Percentiles rank a stretch among this genome's conserved stretches.
Evolutionary conservation across 169 alveolate genomes (phyloP).

Genomic region (Plasmodium relictum): DNA sequence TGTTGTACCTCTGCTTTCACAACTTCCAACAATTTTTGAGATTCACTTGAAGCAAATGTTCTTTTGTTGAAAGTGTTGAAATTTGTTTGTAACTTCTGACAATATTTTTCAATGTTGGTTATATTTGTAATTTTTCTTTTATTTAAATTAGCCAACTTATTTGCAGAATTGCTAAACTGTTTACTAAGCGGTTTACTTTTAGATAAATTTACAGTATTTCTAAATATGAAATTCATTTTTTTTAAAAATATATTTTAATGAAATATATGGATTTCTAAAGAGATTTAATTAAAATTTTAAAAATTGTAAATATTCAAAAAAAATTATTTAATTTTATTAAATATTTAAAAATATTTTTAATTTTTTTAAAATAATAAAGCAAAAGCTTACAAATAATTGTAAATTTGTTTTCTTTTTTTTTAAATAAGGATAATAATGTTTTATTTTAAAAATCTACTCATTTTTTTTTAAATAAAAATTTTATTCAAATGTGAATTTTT

Average conservation of each 20-base stretch:
- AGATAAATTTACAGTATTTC: conserved; percentile 48
- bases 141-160: conserved; percentile 25
- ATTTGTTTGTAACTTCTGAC: conserved; percentile 29
- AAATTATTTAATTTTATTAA: not conserved
- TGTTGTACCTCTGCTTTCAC: conserved; percentile 88
- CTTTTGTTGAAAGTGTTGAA: conserved; percentile 18
- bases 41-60: conserved; percentile 83
- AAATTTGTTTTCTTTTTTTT: conserved; percentile 1
- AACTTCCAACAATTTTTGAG: conserved; percentile 85
- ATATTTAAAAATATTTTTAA: not conserved
- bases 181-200: conserved; percentile 40
- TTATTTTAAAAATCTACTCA: not conserved
- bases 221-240: conserved; percentile 58
- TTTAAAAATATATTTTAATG: not conserved
- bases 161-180: conserved; percentile 26
- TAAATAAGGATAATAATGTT: not conserved
- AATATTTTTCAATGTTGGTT: conserved; percentile 32
- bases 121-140: conserved; percentile 44
- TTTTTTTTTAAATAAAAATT: conserved; percentile 11
- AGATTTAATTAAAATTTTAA: not conserved
- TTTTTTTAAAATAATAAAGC: conserved; percentile 6
- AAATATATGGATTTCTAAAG: too few relatives aligned
- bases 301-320: not conserved
- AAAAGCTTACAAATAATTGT: conserved; percentile 10
- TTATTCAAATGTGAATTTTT: too few relatives aligned